A percentile compares a stretch with the other conserved stretches of the same genome.
Conservation (phyloP, 1,284 basidiomycete genomes). For the Rhizoctonia solani region DNA sequence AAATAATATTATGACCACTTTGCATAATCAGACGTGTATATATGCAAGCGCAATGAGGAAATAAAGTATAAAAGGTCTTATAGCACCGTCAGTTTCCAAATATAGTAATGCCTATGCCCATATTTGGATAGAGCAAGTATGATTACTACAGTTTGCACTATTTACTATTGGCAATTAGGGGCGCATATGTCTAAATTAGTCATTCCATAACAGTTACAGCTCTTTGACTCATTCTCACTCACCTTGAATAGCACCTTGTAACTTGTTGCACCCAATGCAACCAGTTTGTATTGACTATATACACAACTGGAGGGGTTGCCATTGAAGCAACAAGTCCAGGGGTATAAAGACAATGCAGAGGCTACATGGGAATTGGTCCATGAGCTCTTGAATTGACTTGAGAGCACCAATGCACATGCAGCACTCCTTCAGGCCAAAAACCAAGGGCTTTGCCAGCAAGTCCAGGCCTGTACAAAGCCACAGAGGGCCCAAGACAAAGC, state of each 20-base stretch:
- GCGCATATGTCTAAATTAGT: no score
- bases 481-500: neutral
- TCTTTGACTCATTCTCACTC: neutral
- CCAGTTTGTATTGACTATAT: neutral
- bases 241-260: neutral
- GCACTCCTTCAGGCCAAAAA: neutral
- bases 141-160: no score
- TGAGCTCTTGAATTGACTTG: neutral
- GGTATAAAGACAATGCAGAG: neutral
- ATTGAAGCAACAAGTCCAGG: conserved; percentile 8
- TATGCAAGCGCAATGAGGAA: no score
- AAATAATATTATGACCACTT: neutral
- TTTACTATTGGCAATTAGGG: no score
- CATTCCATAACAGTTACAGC: no score
- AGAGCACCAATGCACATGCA: neutral
- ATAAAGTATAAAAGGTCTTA: no score
- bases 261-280: neutral
- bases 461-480: neutral
- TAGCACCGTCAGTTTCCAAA: no score
- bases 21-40: no score
- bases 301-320: neutral
- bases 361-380: neutral
- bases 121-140: no score
- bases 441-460: neutral
- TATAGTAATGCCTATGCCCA: no score